Percentiles rank a stretch among this genome's conserved stretches.
Conservation (phyloP, 2,329 filamentous ascomycete genomes). For the Fusarium sp. region DNA sequence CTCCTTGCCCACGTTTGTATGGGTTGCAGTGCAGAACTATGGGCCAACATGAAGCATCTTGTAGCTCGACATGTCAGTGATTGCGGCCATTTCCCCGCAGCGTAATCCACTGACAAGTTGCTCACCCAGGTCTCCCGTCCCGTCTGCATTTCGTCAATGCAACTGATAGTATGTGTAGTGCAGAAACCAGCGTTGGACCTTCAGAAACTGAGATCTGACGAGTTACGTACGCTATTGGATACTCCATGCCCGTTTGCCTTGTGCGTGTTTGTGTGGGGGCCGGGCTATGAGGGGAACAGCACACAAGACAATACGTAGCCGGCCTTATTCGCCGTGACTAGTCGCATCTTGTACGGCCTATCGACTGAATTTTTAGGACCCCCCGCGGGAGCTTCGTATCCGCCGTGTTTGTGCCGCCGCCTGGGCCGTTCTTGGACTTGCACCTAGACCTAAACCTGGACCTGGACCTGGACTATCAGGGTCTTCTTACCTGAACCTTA, state of each 20-base stretch:
- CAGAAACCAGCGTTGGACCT: conserved; percentile 16
- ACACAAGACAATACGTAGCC: neutral
- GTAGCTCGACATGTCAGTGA: conserved; percentile 5
- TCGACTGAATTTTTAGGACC: conserved; percentile 4
- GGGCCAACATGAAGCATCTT: conserved; percentile 12
- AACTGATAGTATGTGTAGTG: conserved; percentile 10
- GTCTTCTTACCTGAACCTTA: neutral
- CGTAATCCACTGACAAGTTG: conserved; percentile 9
- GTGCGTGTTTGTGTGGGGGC: conserved; percentile 29
- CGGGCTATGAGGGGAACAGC: conserved; percentile 8
- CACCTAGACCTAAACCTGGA: neutral
- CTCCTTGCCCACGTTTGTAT: conserved; percentile 23
- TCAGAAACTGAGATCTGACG: conserved; percentile 40
- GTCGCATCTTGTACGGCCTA: neutral
- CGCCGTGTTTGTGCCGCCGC: neutral
- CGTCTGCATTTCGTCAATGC: conserved; percentile 29
- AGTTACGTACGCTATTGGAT: conserved; percentile 29
- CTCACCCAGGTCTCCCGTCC: conserved; percentile 1
- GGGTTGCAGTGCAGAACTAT: conserved; percentile 11
- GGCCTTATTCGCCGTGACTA: conserved; percentile 11
- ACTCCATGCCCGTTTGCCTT: conserved; percentile 8
- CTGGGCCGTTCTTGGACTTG: neutral
- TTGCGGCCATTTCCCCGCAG: conserved; percentile 35
- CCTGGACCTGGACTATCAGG: neutral
- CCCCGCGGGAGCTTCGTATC: conserved; percentile 6